Conservation (phyloP, 2,329 filamentous ascomycete genomes). For the Claviceps capensis region DNA sequence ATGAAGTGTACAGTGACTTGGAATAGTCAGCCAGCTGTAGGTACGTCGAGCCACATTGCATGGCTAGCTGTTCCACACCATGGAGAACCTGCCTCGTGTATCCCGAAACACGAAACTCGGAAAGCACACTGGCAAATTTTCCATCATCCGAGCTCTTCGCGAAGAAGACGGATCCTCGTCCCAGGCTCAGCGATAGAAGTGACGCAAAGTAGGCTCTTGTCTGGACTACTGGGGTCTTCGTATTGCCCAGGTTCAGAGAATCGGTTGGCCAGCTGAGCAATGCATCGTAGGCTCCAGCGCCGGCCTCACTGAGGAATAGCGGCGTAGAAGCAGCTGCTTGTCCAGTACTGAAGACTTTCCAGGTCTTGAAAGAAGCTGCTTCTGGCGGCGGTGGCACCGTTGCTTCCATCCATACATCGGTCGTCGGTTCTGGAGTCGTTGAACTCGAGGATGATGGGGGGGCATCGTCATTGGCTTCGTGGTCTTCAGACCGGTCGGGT, state of each 20-base stretch:
- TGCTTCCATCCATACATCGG: conserved; percentile 32
- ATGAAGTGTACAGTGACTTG: conserved; percentile 29
- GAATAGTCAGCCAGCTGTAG: conserved; percentile 33
- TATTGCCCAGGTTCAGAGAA: conserved; percentile 24
- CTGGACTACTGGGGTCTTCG: conserved; percentile 30
- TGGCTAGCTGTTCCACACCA: conserved; percentile 32
- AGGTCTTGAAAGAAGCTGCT: conserved; percentile 42
- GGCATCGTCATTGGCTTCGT: neutral
- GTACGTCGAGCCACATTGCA: conserved; percentile 33
- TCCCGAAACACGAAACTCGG: conserved; percentile 39
- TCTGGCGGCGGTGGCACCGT: conserved; percentile 15
- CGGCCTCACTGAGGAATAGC: conserved; percentile 55
- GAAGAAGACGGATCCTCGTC: conserved; percentile 61
- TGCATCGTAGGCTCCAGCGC: conserved; percentile 51
- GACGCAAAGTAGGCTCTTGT: conserved; percentile 37
- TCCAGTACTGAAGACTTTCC: conserved; percentile 50
- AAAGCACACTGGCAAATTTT: conserved; percentile 36
- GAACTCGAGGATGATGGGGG: neutral
- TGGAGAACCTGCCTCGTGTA: conserved; percentile 37
- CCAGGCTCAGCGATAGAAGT: conserved; percentile 53
- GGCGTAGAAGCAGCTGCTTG: conserved; percentile 24
- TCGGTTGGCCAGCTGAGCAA: conserved; percentile 32
- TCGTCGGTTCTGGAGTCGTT: conserved; percentile 4
- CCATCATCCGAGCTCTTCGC: conserved; percentile 38
- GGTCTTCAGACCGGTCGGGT: neutral